phyloP scores from a whole-genome alignment of 1,139 yeast species.

The Diutina siamensis region DNA sequence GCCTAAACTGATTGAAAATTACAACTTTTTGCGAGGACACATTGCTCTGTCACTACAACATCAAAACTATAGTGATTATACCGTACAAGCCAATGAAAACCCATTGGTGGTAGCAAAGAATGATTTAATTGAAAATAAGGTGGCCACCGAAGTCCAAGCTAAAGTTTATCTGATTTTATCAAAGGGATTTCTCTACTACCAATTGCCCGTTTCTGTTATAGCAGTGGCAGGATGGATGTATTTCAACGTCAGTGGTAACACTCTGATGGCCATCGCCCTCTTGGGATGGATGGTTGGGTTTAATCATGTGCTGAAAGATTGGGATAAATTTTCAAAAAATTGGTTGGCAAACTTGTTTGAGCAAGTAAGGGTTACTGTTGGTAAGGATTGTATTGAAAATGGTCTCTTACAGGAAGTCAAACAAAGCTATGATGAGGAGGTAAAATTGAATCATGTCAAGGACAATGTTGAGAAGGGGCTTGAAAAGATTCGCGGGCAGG shows the following conservation, averaged over 20 bases:
- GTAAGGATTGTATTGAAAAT: conserved; percentile 25
- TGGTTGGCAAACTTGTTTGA: conserved; percentile 26
- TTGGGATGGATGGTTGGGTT: conserved; percentile 36
- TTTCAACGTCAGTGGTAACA: conserved; percentile 24
- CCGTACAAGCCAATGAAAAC: conserved; percentile 12
- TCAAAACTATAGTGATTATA: conserved; percentile 15
- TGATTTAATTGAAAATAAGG: conserved; percentile 17
- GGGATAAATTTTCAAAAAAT: conserved; percentile 20
- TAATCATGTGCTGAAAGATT: conserved; percentile 28
- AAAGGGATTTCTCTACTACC: conserved; percentile 25
- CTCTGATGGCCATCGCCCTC: conserved; percentile 23
- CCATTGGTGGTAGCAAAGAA: conserved; percentile 25
- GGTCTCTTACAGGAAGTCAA: conserved; percentile 27
- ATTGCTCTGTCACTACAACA: conserved; percentile 20
- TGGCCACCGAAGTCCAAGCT: conserved; percentile 28
- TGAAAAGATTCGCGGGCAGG: not conserved
- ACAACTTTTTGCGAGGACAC: conserved; percentile 27
- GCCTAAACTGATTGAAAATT: conserved; percentile 29
- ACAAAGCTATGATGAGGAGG: conserved; percentile 8
- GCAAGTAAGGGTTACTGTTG: conserved; percentile 21
- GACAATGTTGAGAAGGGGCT: not conserved
- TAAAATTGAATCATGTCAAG: not conserved
- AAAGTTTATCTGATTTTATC: conserved; percentile 21
- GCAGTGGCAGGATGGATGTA: conserved; percentile 22
- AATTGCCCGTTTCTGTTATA: conserved; percentile 26